Conservation (phyloP, 2,329 filamentous ascomycete genomes). For the Colletotrichum echinochloae region DNA sequence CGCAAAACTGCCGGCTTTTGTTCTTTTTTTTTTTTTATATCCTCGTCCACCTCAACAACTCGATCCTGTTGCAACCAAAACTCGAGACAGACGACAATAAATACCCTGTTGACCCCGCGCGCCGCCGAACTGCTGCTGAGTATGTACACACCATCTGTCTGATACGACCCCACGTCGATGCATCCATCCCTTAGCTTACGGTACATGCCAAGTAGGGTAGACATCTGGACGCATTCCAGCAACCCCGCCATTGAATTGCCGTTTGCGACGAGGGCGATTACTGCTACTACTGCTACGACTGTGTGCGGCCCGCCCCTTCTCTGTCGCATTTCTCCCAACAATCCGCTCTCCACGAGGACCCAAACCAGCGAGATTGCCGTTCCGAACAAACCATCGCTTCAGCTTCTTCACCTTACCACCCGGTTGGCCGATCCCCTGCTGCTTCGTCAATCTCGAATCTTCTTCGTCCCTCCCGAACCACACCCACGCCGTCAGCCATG, state of each 20-base stretch:
- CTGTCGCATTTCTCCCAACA: not conserved
- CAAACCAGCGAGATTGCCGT: not conserved
- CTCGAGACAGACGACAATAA: not conserved
- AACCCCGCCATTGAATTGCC: not conserved
- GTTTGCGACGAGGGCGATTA: slow-evolving; percentile 21
- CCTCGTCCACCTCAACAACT: not conserved
- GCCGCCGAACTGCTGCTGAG: too few species aligned
- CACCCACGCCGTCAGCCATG: slow-evolving; percentile 46
- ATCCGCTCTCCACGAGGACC: not conserved
- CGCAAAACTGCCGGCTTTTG: not conserved
- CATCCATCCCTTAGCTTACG: not conserved
- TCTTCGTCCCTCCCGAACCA: not conserved
- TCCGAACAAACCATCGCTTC: slow-evolving; percentile 10
- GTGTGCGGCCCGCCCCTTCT: too few species aligned
- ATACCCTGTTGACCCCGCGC: not conserved
- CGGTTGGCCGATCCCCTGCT: not conserved
- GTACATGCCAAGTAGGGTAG: not conserved
- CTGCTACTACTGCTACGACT: too few species aligned
- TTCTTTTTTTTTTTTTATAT: too few species aligned
- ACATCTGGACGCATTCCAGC: not conserved
- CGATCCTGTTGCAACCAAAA: not conserved
- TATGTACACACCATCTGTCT: too few species aligned
- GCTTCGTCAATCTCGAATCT: not conserved
- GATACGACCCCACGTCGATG: not conserved
- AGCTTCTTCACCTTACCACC: not conserved